Conservation (phyloP, 2,329 filamentous ascomycete species). For the Aspergillus thermomutatus region DNA sequence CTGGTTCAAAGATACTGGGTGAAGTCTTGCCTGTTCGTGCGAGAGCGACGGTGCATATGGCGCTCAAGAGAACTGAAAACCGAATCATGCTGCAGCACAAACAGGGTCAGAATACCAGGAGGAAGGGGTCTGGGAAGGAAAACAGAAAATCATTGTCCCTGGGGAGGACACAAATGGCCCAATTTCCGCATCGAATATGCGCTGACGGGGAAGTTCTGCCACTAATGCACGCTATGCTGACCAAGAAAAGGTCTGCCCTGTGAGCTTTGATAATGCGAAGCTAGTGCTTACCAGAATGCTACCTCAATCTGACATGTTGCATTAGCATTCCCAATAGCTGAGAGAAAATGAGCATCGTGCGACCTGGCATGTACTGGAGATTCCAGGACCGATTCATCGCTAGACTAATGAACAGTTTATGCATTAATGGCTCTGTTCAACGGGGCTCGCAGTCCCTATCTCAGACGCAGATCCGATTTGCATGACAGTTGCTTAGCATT, state of each 20-base stretch:
- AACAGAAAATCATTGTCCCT: neutral
- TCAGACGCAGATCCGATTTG: too few relatives aligned
- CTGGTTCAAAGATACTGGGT: neutral
- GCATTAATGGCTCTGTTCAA: too few relatives aligned
- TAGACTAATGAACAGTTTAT: too few relatives aligned
- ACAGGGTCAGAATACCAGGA: fast-evolving
- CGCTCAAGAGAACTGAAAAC: neutral
- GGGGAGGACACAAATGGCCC: neutral
- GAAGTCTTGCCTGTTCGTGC: neutral
- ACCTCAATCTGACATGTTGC: neutral
- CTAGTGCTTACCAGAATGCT: neutral
- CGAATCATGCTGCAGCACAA: neutral
- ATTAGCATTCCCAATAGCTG: too few relatives aligned
- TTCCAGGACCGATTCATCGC: too few relatives aligned
- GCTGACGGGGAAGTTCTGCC: neutral
- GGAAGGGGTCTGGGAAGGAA: neutral
- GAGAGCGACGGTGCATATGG: neutral
- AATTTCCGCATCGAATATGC: neutral
- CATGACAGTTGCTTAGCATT: too few relatives aligned
- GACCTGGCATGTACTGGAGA: too few relatives aligned
- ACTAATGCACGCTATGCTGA: neutral
- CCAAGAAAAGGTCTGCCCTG: neutral
- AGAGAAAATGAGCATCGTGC: too few relatives aligned
- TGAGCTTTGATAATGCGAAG: neutral
- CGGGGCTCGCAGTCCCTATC: too few relatives aligned